A percentile compares a stretch with the other conserved stretches of the same genome.
Conservation (phyloP, 164 flowering plant species). For the Akebia trifoliata region DNA sequence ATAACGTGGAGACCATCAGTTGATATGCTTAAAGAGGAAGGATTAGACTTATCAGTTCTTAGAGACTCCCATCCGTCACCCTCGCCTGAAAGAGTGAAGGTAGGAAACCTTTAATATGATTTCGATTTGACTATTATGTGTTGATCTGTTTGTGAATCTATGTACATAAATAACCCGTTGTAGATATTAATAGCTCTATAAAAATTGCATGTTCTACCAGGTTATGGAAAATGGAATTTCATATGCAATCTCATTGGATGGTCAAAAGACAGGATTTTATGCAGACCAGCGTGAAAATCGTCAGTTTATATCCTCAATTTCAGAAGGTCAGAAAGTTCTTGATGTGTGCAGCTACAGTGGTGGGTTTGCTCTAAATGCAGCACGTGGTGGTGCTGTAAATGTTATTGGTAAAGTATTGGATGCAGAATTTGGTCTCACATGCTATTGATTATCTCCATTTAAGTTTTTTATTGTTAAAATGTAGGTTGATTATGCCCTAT, state of each 20-base stretch:
- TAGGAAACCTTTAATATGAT: slow-evolving; percentile 17
- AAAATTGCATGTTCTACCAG: slow-evolving; percentile 25
- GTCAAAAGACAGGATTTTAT: slow-evolving; percentile 98
- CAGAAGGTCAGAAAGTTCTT: slow-evolving; percentile 65
- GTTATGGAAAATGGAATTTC: slow-evolving; percentile 77
- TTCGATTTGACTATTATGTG: no score
- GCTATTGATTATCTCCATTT: no score
- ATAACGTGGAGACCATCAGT: slow-evolving; percentile 80
- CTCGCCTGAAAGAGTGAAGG: slow-evolving; percentile 55
- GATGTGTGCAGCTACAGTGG: slow-evolving; percentile 96
- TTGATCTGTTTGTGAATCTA: not conserved
- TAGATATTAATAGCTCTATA: not conserved
- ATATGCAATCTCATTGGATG: slow-evolving; percentile 68
- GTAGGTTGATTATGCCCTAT: no score
- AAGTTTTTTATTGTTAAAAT: no score
- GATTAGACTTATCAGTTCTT: slow-evolving; percentile 44
- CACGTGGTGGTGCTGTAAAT: slow-evolving; percentile 63
- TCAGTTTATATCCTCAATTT: slow-evolving; percentile 61
- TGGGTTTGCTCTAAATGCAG: slow-evolving; percentile 93
- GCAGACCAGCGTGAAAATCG: slow-evolving; percentile 98
- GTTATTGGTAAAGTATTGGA: slow-evolving; percentile 53
- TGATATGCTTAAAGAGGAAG: slow-evolving; percentile 91
- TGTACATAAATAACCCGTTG: not conserved
- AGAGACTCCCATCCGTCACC: slow-evolving; percentile 26
- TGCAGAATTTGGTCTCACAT: no score